Base-by-base conservation (phyloP, 2,329 filamentous ascomycete species). In the Pestalotiopsis sp. region DNA sequence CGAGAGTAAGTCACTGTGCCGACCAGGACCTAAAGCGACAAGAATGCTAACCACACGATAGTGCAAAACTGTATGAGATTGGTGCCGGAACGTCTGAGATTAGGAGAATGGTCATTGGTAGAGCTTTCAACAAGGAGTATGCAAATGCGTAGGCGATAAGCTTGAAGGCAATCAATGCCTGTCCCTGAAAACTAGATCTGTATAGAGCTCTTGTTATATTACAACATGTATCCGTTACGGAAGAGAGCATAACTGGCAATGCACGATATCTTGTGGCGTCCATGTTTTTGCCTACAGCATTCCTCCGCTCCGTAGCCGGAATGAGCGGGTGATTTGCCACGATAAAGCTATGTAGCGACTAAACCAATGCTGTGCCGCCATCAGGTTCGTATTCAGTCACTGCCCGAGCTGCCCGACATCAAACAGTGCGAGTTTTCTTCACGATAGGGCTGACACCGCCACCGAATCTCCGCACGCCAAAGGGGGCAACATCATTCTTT, bases 31-130 rank as follows among this genome's bases (percentile, higher is more conserved):
- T 3, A 52, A 17, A 64, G 39, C 7, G 52, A 24, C 20, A 10
- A 66, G 65, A 63, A 70, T 64, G 78, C 80, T 77, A 82, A 74
- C 30, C 67, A 14, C 63, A n/a, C 56, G 3, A 39, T 70, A 89
- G 87, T 80, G 88, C 88, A 44, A 91, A 91, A 78, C 79, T 99
- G 69, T 99, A 99, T 79, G 96, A 98, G 82, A 98, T 99, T 77
- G 96, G 96, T 1, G 96, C 96, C 4, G 96, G 96, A 5, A 98
- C 96, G 3, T 97, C 94, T 69, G 96, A 99, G 82, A 91, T 99
- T 64, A 86, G 96, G 72, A 86, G 94, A 71, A 97, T 98, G 89
- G 94, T 99, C 4, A 97, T 99, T 76, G 95, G 96, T 35, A 85
- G 94, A 71, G 92, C 90, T 1, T 98, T 97, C 73, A 97, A 97